phyloP scores from a whole-genome alignment of 805 yeast genomes.

The Candida ulmi region DNA sequence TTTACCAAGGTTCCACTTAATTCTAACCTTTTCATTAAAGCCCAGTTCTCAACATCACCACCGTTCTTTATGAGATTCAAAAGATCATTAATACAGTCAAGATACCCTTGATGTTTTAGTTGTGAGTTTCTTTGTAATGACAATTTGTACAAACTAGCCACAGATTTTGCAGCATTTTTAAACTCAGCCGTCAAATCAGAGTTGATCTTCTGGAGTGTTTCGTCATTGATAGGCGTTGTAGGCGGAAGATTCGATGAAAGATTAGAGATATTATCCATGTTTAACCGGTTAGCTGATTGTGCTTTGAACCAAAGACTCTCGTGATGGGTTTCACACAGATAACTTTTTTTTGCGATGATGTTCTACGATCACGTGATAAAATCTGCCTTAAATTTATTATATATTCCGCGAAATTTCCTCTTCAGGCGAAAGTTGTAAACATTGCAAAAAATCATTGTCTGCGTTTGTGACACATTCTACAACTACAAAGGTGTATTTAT shows the following conservation, averaged over 20 bases:
- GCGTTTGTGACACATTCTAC: too few relatives aligned
- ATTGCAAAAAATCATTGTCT: too few relatives aligned
- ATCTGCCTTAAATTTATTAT: too few relatives aligned
- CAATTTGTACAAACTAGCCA: conserved; percentile 57
- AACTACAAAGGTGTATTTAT: too few relatives aligned
- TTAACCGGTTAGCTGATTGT: neutral
- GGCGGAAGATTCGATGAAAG: conserved; percentile 51
- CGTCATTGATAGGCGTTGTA: conserved; percentile 41
- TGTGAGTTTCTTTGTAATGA: conserved; percentile 44
- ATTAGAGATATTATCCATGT: conserved; percentile 55
- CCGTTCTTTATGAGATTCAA: conserved; percentile 32
- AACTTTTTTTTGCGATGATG: too few relatives aligned
- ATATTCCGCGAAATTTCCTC: too few relatives aligned
- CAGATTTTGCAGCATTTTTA: conserved; percentile 66
- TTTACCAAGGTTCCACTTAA: conserved; percentile 17
- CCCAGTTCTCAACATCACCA: conserved; percentile 48
- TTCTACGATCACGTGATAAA: too few relatives aligned
- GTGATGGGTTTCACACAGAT: too few relatives aligned
- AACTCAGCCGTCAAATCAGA: conserved; percentile 56
- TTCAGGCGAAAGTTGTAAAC: too few relatives aligned
- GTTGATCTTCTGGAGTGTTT: conserved; percentile 41
- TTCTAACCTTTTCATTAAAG: conserved; percentile 41
- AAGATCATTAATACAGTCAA: conserved; percentile 56
- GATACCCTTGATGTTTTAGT: conserved; percentile 50
- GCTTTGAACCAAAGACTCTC: too few relatives aligned